These are phyloP conservation scores for Pelargonium australe DNA, from an alignment of 441 rosid genomes.

Conservation along the genomic window DNA sequence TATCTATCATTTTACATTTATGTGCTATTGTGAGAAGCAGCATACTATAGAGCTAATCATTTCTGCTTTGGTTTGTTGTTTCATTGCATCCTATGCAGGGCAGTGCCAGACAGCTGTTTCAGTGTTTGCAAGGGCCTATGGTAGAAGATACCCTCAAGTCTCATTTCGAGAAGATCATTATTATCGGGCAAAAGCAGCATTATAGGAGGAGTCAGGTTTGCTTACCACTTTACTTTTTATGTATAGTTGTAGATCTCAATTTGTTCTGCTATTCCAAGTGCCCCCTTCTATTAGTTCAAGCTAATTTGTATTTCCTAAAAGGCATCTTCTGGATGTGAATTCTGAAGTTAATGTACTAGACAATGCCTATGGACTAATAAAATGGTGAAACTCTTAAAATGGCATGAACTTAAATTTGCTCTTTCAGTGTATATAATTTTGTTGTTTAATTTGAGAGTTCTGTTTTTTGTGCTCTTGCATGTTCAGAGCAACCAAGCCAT, in stretches of 20 bases:
- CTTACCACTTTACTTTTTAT: conserved; percentile 3
- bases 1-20: conserved; percentile 8
- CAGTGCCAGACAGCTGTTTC: conserved; percentile 98
- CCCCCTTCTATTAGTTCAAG: too few species aligned
- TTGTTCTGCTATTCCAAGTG: background rate
- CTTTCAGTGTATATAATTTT: background rate
- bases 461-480: background rate
- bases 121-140: conserved; percentile 95
- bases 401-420: background rate
- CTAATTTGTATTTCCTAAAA: too few species aligned
- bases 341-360: too few species aligned
- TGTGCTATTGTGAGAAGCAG: conserved; percentile 13
- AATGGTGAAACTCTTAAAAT: background rate
- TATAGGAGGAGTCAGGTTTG: conserved; percentile 67
- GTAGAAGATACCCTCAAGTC: conserved; percentile 93
- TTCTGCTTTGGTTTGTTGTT: conserved; percentile 17
- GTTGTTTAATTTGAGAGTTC: background rate
- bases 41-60: conserved; percentile 26
- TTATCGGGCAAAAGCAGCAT: conserved; percentile 71
- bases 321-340: too few species aligned
- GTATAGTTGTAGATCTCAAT: background rate
- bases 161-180: conserved; percentile 90
- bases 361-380: too few species aligned
- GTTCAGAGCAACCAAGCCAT: background rate
- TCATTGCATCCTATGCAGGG: conserved; percentile 59